Conservation (phyloP, 2,329 filamentous ascomycete species). For the Paecilomyces formosus region DNA sequence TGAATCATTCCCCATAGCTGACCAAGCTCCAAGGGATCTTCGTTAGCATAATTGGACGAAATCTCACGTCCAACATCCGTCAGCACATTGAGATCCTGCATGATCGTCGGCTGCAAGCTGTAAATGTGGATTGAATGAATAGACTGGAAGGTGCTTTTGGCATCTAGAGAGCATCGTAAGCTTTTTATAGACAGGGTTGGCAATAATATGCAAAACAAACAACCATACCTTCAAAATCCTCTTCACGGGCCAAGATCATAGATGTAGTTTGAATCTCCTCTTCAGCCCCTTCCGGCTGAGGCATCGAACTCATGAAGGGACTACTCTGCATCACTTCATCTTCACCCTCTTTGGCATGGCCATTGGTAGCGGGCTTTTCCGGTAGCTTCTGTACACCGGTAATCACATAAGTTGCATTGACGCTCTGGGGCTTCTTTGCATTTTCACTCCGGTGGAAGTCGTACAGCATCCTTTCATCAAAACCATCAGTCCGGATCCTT, state of each 20-base stretch:
- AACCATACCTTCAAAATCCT: conserved; percentile 58
- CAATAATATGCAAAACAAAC: neutral
- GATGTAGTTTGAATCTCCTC: conserved; percentile 50
- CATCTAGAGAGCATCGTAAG: conserved; percentile 41
- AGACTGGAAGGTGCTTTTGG: conserved; percentile 61
- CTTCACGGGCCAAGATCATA: conserved; percentile 63
- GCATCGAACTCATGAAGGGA: conserved; percentile 60
- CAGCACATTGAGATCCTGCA: conserved; percentile 66
- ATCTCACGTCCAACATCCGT: conserved; percentile 62
- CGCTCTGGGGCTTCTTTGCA: conserved; percentile 59
- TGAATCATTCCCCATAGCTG: conserved; percentile 65
- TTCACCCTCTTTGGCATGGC: conserved; percentile 49
- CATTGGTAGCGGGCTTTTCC: conserved; percentile 29
- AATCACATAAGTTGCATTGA: conserved; percentile 91
- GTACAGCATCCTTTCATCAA: conserved; percentile 62
- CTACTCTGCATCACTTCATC: conserved; percentile 57
- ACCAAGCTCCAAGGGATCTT: conserved; percentile 53
- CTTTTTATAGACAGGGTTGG: neutral
- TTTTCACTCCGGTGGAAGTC: conserved; percentile 79
- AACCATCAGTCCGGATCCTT: conserved; percentile 5
- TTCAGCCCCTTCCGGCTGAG: conserved; percentile 43
- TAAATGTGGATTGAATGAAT: conserved; percentile 80
- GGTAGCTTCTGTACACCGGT: conserved; percentile 56
- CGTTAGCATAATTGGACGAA: conserved; percentile 45
- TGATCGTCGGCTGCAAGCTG: conserved; percentile 64